Percentiles rank a stretch among this genome's conserved stretches.
These are phyloP conservation scores for Tetrahymena elliotti DNA, from an alignment of 73 alveolate genomes.

Conservation along the genomic window DNA sequence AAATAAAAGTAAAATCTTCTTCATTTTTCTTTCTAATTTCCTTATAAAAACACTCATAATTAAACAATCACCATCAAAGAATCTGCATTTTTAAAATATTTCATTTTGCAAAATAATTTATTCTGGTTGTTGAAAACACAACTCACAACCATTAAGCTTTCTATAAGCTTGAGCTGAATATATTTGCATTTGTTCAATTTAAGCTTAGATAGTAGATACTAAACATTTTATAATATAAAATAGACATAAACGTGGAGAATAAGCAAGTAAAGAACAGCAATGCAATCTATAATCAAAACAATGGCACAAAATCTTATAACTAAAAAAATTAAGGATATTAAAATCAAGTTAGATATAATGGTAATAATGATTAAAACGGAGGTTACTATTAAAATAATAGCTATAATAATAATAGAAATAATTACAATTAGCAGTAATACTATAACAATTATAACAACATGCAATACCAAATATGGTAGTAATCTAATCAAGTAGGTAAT, in stretches of 20 bases:
- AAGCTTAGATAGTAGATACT: background rate
- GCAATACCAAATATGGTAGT: background rate
- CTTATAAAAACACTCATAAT: too few species aligned
- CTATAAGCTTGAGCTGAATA: background rate
- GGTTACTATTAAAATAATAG: background rate
- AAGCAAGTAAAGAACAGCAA: background rate
- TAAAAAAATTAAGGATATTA: background rate
- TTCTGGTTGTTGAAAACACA: too few species aligned
- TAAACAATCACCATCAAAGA: too few species aligned
- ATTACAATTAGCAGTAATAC: background rate
- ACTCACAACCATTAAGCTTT: background rate
- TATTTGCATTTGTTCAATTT: too few species aligned
- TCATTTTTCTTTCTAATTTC: background rate
- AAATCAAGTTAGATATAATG: background rate
- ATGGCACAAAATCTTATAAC: background rate
- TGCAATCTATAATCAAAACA: background rate
- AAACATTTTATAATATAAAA: background rate
- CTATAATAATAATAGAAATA: background rate
- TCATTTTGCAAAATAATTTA: too few species aligned
- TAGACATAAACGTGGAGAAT: background rate
- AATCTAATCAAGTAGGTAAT: background rate
- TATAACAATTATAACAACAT: background rate
- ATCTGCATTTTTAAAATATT: too few species aligned
- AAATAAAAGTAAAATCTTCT: background rate
- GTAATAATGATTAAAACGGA: background rate